A percentile compares a stretch with the other conserved stretches of the same genome.
Evolutionary conservation across 495 filamentous ascomycete genomes (phyloP).

Genomic region (Emericellopsis terricola): DNA sequence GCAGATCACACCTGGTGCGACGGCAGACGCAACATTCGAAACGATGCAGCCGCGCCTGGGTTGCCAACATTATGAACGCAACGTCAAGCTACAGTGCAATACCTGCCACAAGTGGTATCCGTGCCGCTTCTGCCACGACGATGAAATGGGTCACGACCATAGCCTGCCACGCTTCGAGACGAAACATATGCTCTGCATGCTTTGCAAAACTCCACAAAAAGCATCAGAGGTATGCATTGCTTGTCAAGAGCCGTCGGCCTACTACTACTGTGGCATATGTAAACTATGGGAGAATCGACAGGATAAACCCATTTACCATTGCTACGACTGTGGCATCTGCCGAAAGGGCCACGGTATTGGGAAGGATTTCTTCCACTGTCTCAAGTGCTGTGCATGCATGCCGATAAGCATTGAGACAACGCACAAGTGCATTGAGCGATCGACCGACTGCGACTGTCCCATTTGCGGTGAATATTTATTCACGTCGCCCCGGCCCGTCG

Average conservation of each 20-base stretch:
- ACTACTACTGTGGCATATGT: conserved; percentile 88
- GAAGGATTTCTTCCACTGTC: conserved; percentile 96
- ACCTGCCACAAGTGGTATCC: conserved; percentile 86
- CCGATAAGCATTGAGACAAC: conserved; percentile 54
- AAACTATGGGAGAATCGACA: conserved; percentile 94
- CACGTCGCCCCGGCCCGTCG: conserved; percentile 71
- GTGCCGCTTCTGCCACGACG: conserved; percentile 90
- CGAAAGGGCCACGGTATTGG: conserved; percentile 79
- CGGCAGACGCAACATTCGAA: not conserved
- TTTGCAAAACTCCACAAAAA: conserved; percentile 71
- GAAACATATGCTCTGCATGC: conserved; percentile 96
- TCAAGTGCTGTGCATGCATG: conserved; percentile 87
- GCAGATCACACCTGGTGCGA: conserved; percentile 1
- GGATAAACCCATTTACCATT: conserved; percentile 90
- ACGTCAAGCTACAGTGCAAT: conserved; percentile 87
- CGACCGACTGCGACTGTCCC: conserved; percentile 92
- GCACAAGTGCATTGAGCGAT: conserved; percentile 91
- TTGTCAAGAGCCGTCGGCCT: conserved; percentile 64
- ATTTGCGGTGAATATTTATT: conserved; percentile 98
- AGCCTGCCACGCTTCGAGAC: conserved; percentile 63
- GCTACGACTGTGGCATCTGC: conserved; percentile 90
- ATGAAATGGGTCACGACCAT: conserved; percentile 69
- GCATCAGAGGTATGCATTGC: conserved; percentile 58
- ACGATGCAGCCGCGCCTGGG: conserved; percentile 34
- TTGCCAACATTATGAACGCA: conserved; percentile 85